These are phyloP conservation scores for Coemansia furcata DNA, from an alignment of 192 early-diverging fungal species.

Conservation along the genomic window DNA sequence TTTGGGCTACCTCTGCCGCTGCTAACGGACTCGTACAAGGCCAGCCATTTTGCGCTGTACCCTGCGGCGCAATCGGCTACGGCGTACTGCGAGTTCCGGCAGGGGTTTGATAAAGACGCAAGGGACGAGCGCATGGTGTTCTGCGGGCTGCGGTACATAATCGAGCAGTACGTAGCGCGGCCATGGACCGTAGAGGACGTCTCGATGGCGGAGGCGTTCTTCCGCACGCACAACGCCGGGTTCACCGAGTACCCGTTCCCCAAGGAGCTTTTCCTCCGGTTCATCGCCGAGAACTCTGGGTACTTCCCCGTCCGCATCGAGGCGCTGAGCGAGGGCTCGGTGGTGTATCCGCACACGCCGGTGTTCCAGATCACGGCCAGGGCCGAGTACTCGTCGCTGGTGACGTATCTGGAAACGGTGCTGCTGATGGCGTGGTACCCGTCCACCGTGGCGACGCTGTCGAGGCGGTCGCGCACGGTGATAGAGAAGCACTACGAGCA, in stretches of 20 bases:
- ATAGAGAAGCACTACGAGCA: conserved; percentile 62
- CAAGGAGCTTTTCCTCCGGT: conserved; percentile 69
- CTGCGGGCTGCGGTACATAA: conserved; percentile 83
- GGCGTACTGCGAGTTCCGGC: conserved; percentile 83
- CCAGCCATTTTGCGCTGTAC: conserved; percentile 71
- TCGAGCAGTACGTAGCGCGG: conserved; percentile 69
- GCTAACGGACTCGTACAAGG: conserved; percentile 86
- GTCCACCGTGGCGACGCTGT: conserved; percentile 80
- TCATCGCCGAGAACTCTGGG: conserved; percentile 76
- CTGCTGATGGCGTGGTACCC: conserved; percentile 88
- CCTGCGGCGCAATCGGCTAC: conserved; percentile 68
- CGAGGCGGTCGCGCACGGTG: conserved; percentile 60
- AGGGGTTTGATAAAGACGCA: conserved; percentile 61
- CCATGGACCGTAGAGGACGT: conserved; percentile 73
- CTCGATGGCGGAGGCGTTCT: conserved; percentile 64
- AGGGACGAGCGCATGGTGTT: conserved; percentile 75
- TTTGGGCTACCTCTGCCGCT: conserved; percentile 62
- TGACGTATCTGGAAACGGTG: conserved; percentile 82
- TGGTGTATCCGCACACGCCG: conserved; percentile 75
- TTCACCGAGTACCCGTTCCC: conserved; percentile 71
- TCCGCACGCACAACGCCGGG: conserved; percentile 71
- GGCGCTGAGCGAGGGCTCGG: conserved; percentile 77
- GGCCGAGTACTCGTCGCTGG: conserved; percentile 67
- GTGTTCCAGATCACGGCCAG: conserved; percentile 80
- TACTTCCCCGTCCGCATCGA: conserved; percentile 85